Base-by-base conservation (phyloP, 805 yeast species). In the Yarrowia porcina region DNA sequence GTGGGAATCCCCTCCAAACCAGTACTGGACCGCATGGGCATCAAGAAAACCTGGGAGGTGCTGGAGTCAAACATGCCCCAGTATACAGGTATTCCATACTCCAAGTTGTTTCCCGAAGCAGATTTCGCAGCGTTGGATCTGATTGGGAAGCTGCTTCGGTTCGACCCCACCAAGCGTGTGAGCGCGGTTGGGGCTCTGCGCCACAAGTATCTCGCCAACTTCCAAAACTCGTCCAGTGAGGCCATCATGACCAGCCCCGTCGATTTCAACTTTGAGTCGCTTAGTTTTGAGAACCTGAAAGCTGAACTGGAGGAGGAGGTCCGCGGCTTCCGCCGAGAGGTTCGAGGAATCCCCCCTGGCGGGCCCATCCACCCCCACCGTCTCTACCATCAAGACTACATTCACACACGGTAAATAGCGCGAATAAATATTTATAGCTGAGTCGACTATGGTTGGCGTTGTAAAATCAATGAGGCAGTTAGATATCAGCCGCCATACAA, bases 211-310 rank as follows among this genome's bases (percentile, higher is more conserved):
- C 76, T 90, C 9, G 70, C 68, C 12, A 69, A 74, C 2, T 83
- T 89, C 8, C 52, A 35, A 42, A 81, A 82, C 65, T 63, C 68
- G 0, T 76, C 76, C 13, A 84, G 82, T 61, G 96, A 89, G 70
- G 83, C 87, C 0, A 72, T 61, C 1, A 80, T 87, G 63, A 69
- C 71, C 1, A 73, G 75, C 10, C 74, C 77, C 2, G 88, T 90
- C 69, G 86, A 87, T 69, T 88, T 87, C 68, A 79, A 83, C 32
- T 89, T 87, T 71, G 97, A 91, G 69, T 71, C 74, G 70, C 57
- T 65, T 28, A 30, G 56, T 32, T 44, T 50, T 27, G 54, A 38
- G 33, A 27, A 56, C 23, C 21, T 61, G 30, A 49, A 45, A 38
- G 62, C 35, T 17, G 66, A 61, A 9, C 45, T 67, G 52, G 38